Base-by-base conservation (phyloP, 1,284 basidiomycete genomes). In the Puccinia coronata region DNA sequence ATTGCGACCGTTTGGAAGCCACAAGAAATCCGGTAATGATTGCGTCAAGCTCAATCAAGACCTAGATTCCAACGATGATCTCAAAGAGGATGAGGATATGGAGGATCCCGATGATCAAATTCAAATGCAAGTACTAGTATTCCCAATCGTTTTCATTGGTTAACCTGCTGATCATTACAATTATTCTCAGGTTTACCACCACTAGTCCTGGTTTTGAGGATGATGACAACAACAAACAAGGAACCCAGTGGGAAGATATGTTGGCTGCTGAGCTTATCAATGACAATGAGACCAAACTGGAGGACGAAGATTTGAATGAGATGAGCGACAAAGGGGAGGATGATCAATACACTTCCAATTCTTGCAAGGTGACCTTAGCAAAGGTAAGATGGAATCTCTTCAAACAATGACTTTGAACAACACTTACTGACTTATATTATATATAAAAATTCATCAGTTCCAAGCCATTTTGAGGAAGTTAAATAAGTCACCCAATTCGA, bases 401-500 rank as follows among this genome's bases (percentile, higher is more conserved):
- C 9, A 4, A 12, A 9, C 25, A 1, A 11, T 61, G 31, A 18
- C 5, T 61, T 36, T 28, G 6, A 28, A 25, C 16, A 28, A 9
- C 5, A 36, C 9, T 53, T 11, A 53, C 23, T 53, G 23, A 9
- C 43, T 47, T 8, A 47, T 8, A 47, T 47, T 47, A 18, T 16
- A 18, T 8, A 36, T 5, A 34, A 36, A 36, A 20, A 61, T 28
- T 25, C 25, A 57, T 25, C 6, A 69, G 65, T 69, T 69, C 23
- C 34, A 23, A 25, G 41, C 65, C 1, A 69, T 69, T 47, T 11
- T 41, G 8, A 8, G 39, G 23, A 69, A 69, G 65, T 41, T 69
- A 2, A 69, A 43, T 9, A 69, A 69, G 41, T 69, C 65, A 16
- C 65, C 65, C 43, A 69, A 69, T 47, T 69, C 65, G 47, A 69